Evolutionary conservation across 1,139 yeast species (phyloP), one percentile per base, ranked within the genome.

Genomic region (Debaryomyces psychrophilus): DNA sequence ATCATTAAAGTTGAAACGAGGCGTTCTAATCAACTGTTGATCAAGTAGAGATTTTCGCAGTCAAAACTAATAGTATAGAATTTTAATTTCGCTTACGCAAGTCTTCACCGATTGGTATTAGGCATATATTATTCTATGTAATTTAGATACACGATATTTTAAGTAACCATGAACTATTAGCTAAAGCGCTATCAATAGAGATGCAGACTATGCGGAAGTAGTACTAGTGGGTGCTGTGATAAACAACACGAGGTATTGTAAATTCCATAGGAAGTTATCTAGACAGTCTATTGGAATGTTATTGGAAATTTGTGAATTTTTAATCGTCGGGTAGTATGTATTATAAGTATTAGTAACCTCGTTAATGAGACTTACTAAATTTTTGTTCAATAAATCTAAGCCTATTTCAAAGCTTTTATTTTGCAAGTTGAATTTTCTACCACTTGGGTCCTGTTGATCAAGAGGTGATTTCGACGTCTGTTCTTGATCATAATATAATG

Each of bases 241-340:
- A 46, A 65, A 71, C 34, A 75, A 56, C 17, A 69, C 49, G 28
- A 74, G 50, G 48, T 69, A 74, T 46, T 73, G 69, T 29, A 75
- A 52, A 44, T 65, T 71, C 80, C 80, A 75, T 48, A 73, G 56
- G 41, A 73, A 64, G 49, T 73, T 73, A 53, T 73, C 79, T 15
- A 64, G 52, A 50, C 76, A 69, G 44, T 75, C 79, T 2, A 62
- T 52, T 1, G 79, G 79, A 8, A 73, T 59, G 37, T 59, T 61
- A 46, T 58, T 54, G 45, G 53, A 43, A 47, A 50, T 28, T 31
- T 47, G 44, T 35, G 41, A 33, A 25, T 50, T 47, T 37, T 50
- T 44, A 40, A 45, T 41, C 15, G 54, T 53, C 15, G 50, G 47
- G 44, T 57, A 52, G 26, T 53, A 58, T 25, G 52, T 53, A 15